Evolutionary conservation across 2,329 filamentous ascomycete species (phyloP), one percentile per base, ranked within the genome.

Genomic region (Didymella glomerata): DNA sequence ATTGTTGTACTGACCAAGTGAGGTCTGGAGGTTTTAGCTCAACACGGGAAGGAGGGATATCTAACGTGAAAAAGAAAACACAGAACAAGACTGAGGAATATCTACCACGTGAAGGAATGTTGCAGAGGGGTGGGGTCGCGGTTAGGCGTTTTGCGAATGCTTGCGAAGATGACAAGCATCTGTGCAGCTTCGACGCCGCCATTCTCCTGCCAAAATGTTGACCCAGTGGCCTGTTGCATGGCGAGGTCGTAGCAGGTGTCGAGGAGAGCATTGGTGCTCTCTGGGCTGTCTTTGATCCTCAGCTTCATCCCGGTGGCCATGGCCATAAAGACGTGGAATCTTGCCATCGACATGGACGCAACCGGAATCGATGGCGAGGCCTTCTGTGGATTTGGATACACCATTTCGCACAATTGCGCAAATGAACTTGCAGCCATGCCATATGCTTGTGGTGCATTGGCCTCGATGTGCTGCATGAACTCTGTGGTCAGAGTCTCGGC

Each of bases 231-330:
- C 57, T 76, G 74, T 48, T 73, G 75, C 72, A 77, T 75, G 1
- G 75, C 73, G 0, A 77, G 65, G 11, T 73, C 71, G 32, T 76
- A 77, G 61, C 75, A 77, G 0, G 68, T 72, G 40, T 76, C 70
- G 11, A 77, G 71, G 11, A 77, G 56, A 0, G 73, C 63, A 38
- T 76, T 76, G 6, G 73, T 72, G 25, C 56, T 65, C 54, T 76
- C 74, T 0, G 65, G 60, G 13, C 64, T 63, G 41, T 72, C 70
- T 25, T 65, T 68, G 47, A 75, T 73, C 3, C 75, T 60, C 13
- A 75, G 45, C 46, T 76, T 76, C 74, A 76, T 75, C 3, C 72
- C 73, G 24, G 74, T 67, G 0, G 75, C 72, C 75, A 76, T 76
- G 10, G 73, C 71, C 36, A 76, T 64, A 51, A 77, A 77, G 13